Percentiles rank a stretch among this genome's conserved stretches.
These are phyloP conservation scores for Phytophthora lateralis DNA, from an alignment of 352 stramenopile genomes.

Conservation along the genomic window DNA sequence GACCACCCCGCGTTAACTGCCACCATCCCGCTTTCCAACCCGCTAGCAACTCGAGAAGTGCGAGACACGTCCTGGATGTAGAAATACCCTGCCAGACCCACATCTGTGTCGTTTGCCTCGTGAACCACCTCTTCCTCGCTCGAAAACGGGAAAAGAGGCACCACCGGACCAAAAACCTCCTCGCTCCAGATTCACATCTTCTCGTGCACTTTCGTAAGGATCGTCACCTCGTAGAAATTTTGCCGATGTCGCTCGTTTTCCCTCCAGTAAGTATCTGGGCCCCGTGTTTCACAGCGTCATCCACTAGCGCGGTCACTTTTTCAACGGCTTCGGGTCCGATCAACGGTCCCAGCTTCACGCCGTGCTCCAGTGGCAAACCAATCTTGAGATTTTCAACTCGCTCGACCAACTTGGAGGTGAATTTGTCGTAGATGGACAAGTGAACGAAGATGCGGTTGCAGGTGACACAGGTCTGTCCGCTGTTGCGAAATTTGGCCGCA, in stretches of 20 bases:
- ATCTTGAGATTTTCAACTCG: conserved; percentile 74
- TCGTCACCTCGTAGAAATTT: conserved; percentile 94
- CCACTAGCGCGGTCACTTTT: conserved; percentile 76
- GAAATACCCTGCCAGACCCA: conserved; percentile 93
- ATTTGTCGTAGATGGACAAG: conserved; percentile 87
- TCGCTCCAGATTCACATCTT: conserved; percentile 85
- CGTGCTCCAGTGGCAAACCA: conserved; percentile 70
- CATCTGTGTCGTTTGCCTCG: conserved; percentile 90
- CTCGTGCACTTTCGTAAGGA: conserved; percentile 81
- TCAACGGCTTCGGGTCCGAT: conserved; percentile 89
- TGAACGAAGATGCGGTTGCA: conserved; percentile 94
- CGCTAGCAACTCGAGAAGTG: conserved; percentile 76
- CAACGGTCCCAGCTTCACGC: conserved; percentile 88
- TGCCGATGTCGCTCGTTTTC: conserved; percentile 41
- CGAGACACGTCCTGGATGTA: conserved; percentile 88
- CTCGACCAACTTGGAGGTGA: conserved; percentile 69
- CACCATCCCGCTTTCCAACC: conserved; percentile 91
- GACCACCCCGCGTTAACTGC: conserved; percentile 91
- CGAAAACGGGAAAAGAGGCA: conserved; percentile 90
- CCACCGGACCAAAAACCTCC: conserved; percentile 96
- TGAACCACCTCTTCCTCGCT: conserved; percentile 92
- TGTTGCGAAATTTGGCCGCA: conserved; percentile 82
- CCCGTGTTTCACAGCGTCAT: conserved; percentile 85
- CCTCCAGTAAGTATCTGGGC: conserved; percentile 82
- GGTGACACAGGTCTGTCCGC: conserved; percentile 78